These are phyloP conservation scores for Populus simonii DNA, from an alignment of 345 rosid species.

Conservation along the genomic window DNA sequence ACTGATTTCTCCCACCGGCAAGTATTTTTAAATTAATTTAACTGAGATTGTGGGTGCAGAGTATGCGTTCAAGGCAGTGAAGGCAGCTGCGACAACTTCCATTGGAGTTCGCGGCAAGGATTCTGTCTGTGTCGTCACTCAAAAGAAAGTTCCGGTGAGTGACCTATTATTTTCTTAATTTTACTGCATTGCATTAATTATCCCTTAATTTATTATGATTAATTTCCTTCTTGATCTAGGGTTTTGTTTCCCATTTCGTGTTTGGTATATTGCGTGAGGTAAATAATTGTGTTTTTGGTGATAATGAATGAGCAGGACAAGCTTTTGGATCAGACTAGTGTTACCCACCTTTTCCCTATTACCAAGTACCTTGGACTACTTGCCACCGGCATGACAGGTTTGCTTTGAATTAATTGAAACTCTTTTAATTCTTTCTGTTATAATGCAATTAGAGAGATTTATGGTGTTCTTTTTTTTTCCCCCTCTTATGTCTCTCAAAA, in stretches of 20 bases:
- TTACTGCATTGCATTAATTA: too few relatives aligned
- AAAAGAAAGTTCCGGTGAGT: slow-evolving; percentile 98
- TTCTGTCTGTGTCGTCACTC: slow-evolving; percentile 93
- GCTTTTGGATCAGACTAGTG: slow-evolving; percentile 96
- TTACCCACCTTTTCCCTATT: slow-evolving; percentile 84
- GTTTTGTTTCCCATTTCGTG: background rate
- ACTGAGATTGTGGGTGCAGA: slow-evolving; percentile 32
- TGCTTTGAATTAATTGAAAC: background rate
- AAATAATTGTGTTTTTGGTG: background rate
- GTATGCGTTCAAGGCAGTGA: slow-evolving; percentile 97
- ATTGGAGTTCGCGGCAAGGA: slow-evolving; percentile 95
- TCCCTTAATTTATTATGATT: too few relatives aligned
- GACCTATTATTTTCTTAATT: too few relatives aligned
- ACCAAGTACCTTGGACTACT: slow-evolving; percentile 87
- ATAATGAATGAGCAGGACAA: slow-evolving; percentile 60
- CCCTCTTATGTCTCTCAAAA: too few relatives aligned
- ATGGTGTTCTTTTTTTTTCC: fast-evolving
- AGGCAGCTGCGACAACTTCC: slow-evolving; percentile 90
- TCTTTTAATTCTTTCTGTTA: background rate
- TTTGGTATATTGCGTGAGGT: too few relatives aligned
- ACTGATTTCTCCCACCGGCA: too few relatives aligned
- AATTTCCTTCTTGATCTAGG: slow-evolving; percentile 8
- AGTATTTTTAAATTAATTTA: background rate
- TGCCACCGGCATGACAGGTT: slow-evolving; percentile 97
- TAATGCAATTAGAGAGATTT: background rate